Conservation (phyloP, 2,329 filamentous ascomycete species). For the Trichophyton mentagrophytes region DNA sequence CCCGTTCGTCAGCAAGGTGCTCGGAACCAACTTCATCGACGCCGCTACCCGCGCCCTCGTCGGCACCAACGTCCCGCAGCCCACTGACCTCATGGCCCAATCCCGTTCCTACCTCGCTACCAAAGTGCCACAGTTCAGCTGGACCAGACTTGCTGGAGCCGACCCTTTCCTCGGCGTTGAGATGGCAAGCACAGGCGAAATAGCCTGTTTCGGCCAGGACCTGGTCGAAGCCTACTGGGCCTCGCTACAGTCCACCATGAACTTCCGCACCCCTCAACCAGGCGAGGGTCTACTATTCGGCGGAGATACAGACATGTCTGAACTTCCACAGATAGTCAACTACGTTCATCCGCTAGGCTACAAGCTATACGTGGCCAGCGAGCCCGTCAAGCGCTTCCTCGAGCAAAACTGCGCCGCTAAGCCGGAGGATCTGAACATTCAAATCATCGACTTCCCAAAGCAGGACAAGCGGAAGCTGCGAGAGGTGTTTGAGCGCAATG, state of each 20-base stretch:
- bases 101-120: constrained; percentile 89
- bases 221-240: constrained; percentile 97
- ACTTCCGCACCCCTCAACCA: constrained; percentile 91
- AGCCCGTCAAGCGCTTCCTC: constrained; percentile 69
- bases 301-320: constrained; percentile 60
- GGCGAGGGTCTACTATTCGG: constrained; percentile 93
- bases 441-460: constrained; percentile 94
- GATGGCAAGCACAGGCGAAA: constrained; percentile 94
- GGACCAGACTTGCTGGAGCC: constrained; percentile 92
- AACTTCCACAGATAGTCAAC: constrained; percentile 68
- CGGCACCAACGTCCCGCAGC: constrained; percentile 69
- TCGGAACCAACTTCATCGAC: constrained; percentile 94
- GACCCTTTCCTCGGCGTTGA: constrained; percentile 97
- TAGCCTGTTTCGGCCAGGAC: constrained; percentile 96
- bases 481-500: constrained; percentile 92
- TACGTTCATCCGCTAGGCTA: constrained; percentile 82
- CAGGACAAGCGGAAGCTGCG: constrained; percentile 89
- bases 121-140: constrained; percentile 98
- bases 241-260: constrained; percentile 93
- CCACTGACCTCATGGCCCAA: constrained; percentile 74
- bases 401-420: constrained; percentile 50
- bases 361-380: constrained; percentile 79
- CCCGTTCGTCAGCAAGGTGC: constrained; percentile 95
- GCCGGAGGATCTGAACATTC: constrained; percentile 51
- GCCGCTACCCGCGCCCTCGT: constrained; percentile 86